A percentile compares a stretch with the other conserved stretches of the same genome.
These are phyloP conservation scores for Emergomyces pasteurianus DNA, from an alignment of 2,329 filamentous ascomycete genomes.

Conservation along the genomic window DNA sequence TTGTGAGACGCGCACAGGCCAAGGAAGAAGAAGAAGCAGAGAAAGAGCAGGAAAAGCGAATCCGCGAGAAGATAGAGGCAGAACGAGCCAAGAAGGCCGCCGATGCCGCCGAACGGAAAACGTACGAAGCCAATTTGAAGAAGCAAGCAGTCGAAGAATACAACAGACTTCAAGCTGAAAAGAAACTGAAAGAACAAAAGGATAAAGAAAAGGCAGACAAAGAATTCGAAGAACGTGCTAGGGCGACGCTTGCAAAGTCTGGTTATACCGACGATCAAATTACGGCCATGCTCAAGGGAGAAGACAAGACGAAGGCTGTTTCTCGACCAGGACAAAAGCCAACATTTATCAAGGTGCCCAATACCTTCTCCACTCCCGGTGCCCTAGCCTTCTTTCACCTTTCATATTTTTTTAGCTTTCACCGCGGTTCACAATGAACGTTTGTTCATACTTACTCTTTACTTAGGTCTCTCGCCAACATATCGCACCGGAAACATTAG, in stretches of 20 bases:
- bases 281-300: conserved; percentile 24
- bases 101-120: conserved; percentile 22
- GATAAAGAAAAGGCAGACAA: conserved; percentile 40
- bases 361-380: background rate
- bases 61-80: conserved; percentile 22
- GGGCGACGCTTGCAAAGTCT: conserved; percentile 23
- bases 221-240: conserved; percentile 35
- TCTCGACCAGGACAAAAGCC: conserved; percentile 7
- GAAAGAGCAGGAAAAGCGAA: conserved; percentile 39
- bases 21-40: conserved; percentile 18
- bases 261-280: conserved; percentile 32
- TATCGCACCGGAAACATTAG: conserved; percentile 34
- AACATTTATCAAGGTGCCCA: conserved; percentile 34
- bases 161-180: conserved; percentile 39
- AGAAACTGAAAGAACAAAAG: conserved; percentile 36
- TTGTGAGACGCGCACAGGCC: conserved; percentile 7
- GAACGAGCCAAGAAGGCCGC: conserved; percentile 21
- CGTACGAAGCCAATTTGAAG: conserved; percentile 31
- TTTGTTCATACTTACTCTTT: background rate
- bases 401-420: background rate
- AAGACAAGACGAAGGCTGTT: conserved; percentile 19
- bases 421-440: background rate
- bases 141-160: conserved; percentile 43
- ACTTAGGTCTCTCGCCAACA: conserved; percentile 34
- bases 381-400: background rate